A percentile compares a stretch with the other conserved stretches of the same genome.
phyloP scores from a whole-genome alignment of 768 basidiomycete genomes.

The Udeniomyces megalosporus region DNA sequence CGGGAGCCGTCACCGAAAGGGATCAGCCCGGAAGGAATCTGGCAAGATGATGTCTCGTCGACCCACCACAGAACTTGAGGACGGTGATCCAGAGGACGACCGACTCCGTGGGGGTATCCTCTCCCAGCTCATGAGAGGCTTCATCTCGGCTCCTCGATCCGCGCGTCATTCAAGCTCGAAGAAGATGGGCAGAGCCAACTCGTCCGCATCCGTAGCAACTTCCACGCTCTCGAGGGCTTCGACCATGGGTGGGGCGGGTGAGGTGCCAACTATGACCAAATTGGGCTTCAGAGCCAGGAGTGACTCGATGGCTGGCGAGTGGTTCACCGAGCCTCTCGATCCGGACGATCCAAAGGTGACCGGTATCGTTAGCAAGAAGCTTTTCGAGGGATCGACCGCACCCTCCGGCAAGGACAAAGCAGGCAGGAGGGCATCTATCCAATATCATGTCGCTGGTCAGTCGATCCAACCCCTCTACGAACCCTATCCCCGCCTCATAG shows the following conservation, averaged over 20 bases:
- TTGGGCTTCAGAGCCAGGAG: not conserved
- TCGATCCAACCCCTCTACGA: slow-evolving; percentile 1
- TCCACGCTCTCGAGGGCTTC: not conserved
- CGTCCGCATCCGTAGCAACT: not conserved
- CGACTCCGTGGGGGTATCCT: not conserved
- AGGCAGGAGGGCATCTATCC: slow-evolving; percentile 20
- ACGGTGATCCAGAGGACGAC: not conserved
- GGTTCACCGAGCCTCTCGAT: slow-evolving; percentile 1
- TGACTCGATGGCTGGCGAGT: not conserved
- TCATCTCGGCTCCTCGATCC: not conserved
- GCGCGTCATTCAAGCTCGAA: too few relatives aligned
- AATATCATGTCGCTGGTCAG: slow-evolving; percentile 24
- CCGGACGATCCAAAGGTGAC: not conserved
- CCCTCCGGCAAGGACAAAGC: not conserved
- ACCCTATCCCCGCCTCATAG: slow-evolving; percentile 36
- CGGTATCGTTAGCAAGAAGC: not conserved
- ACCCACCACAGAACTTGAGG: not conserved
- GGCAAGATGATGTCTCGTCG: not conserved
- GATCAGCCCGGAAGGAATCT: not conserved
- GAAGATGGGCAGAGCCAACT: not conserved
- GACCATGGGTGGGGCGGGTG: not conserved
- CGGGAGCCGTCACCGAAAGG: not conserved
- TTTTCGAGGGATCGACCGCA: not conserved
- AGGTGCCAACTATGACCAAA: not conserved
- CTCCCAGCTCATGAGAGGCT: not conserved